These are phyloP conservation scores for Globisporangium apiculatum DNA, from an alignment of 352 stramenopile genomes.

Conservation along the genomic window DNA sequence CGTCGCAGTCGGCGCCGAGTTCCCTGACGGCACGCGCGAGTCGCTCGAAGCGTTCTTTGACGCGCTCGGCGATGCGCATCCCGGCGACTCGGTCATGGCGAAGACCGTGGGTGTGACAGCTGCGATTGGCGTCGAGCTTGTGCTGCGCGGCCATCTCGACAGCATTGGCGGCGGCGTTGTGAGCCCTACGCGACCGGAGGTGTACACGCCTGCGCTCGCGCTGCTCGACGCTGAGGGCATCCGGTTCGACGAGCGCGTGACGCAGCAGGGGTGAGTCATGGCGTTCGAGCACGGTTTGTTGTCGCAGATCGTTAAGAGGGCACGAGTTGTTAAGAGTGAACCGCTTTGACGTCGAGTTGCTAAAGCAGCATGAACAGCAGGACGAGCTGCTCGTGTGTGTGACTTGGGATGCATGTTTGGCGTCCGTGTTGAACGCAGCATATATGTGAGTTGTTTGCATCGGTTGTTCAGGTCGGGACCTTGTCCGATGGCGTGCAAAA, in stretches of 20 bases:
- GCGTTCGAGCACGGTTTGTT: neutral
- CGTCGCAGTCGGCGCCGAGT: constrained; percentile 31
- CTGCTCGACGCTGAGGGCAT: constrained; percentile 41
- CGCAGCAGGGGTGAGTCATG: neutral
- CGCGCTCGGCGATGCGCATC: constrained; percentile 30
- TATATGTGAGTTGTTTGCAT: too few species aligned
- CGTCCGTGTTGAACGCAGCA: too few species aligned
- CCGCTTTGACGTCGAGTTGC: too few species aligned
- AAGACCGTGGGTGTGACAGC: constrained; percentile 82
- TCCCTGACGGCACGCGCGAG: constrained; percentile 33
- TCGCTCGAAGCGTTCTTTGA: constrained; percentile 49
- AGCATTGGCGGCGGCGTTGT: constrained; percentile 33
- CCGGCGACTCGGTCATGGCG: constrained; percentile 69
- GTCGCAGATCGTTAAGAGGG: too few species aligned
- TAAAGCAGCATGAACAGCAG: too few species aligned
- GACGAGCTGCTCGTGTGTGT: too few species aligned
- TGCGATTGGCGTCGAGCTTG: constrained; percentile 66
- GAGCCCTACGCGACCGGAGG: constrained; percentile 37
- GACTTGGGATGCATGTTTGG: too few species aligned
- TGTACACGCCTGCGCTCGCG: constrained; percentile 47
- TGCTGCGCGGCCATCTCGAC: constrained; percentile 48
- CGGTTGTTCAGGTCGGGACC: too few species aligned
- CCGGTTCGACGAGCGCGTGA: constrained; percentile 22
- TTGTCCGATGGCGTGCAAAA: too few species aligned
- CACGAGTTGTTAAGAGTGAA: too few species aligned